These are phyloP conservation scores for Logfia minima DNA, from an alignment of 129 eudicot species.

Conservation along the genomic window DNA sequence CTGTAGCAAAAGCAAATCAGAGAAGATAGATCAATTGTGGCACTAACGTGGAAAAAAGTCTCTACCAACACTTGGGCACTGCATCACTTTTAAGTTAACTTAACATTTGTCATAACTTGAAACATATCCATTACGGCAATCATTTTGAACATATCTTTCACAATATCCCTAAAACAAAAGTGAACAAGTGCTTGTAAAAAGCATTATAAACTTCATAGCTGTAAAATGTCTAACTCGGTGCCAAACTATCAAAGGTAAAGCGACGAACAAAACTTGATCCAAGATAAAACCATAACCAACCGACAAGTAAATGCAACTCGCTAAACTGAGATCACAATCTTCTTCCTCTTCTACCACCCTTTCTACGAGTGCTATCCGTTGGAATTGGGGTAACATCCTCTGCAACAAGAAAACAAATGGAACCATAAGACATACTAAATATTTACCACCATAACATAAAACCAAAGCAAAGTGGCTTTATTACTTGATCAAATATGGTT, in stretches of 20 bases:
- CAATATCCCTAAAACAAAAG: background rate
- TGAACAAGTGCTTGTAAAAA: background rate
- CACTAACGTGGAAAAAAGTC: no score
- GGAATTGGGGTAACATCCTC: conserved; percentile 3
- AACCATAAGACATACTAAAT: background rate
- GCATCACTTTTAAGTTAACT: no score
- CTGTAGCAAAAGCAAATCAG: no score
- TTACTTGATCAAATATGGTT: background rate
- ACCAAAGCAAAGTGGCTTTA: no score
- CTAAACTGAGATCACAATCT: background rate
- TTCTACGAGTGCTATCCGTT: conserved; percentile 3
- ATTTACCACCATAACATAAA: background rate
- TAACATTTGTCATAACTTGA: background rate
- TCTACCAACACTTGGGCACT: no score
- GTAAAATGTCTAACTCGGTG: background rate
- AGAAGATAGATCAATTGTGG: no score
- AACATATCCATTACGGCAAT: background rate
- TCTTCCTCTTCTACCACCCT: conserved; percentile 10
- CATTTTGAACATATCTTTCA: background rate
- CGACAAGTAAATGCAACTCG: background rate
- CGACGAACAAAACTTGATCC: no score
- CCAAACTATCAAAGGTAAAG: background rate
- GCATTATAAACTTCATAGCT: background rate
- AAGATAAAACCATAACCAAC: background rate
- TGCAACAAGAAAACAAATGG: background rate